phyloP scores from a whole-genome alignment of 805 yeast genomes.

The Scheffersomyces stipitis region DNA sequence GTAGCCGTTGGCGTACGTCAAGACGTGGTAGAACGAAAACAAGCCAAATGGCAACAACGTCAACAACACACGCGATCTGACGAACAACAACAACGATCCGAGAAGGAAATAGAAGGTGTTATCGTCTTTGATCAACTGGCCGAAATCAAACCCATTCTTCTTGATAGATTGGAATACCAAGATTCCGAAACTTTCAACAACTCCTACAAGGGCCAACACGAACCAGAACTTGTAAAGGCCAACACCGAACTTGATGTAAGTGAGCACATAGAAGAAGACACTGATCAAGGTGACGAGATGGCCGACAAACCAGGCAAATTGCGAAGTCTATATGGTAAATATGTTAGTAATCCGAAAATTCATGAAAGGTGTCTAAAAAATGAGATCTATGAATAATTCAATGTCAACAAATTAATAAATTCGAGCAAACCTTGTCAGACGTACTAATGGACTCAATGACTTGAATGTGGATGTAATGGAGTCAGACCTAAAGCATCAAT shows the following conservation, averaged over 20 bases:
- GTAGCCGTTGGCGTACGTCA: conserved; percentile 65
- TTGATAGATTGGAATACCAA: conserved; percentile 59
- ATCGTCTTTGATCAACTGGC: conserved; percentile 46
- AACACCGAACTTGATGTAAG: conserved; percentile 31
- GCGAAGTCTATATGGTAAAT: conserved; percentile 41
- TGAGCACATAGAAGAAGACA: conserved; percentile 29
- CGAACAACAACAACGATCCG: conserved; percentile 47
- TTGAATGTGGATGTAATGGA: too few relatives aligned
- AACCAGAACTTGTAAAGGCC: conserved; percentile 44
- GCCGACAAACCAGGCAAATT: conserved; percentile 74
- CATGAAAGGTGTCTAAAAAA: background rate
- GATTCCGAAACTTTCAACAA: conserved; percentile 71
- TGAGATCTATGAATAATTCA: too few relatives aligned
- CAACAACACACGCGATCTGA: conserved; percentile 59
- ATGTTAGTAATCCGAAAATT: conserved; percentile 6
- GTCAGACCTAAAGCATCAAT: too few relatives aligned
- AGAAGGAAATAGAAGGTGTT: conserved; percentile 69
- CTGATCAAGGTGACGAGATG: conserved; percentile 36
- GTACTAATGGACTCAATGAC: background rate
- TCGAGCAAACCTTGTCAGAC: background rate
- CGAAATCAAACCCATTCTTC: conserved; percentile 25
- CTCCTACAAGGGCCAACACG: conserved; percentile 59
- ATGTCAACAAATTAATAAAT: conserved; percentile 7
- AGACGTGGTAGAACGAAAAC: conserved; percentile 79
- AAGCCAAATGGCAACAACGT: conserved; percentile 72